phyloP scores from a whole-genome alignment of 768 basidiomycete genomes.

The Mycena floridula region DNA sequence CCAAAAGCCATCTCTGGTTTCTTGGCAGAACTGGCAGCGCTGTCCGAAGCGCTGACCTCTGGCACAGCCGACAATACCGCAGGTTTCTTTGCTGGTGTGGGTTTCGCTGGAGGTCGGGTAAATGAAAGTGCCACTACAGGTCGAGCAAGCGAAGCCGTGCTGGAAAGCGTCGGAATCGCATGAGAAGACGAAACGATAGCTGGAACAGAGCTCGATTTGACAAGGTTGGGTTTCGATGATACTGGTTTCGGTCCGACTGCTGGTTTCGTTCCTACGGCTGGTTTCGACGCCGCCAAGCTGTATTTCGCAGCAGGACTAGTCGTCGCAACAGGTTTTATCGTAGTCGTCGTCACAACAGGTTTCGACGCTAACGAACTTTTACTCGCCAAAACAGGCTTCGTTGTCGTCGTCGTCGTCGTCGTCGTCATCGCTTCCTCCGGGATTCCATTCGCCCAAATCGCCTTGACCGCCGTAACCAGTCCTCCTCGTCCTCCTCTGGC shows the following conservation, averaged over 20 bases:
- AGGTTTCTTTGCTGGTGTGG: conserved; percentile 7
- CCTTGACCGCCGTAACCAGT: conserved; percentile 63
- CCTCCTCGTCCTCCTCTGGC: conserved; percentile 76
- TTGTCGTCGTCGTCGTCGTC: neutral
- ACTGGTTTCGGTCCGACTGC: conserved; percentile 13
- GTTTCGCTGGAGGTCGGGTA: conserved; percentile 18
- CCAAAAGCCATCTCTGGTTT: conserved; percentile 59
- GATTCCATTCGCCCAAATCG: conserved; percentile 63
- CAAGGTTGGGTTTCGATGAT: conserved; percentile 22
- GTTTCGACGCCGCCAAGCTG: conserved; percentile 1
- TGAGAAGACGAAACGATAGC: conserved; percentile 67
- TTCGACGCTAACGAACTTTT: neutral
- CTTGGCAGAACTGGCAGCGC: conserved; percentile 1
- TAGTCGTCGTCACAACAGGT: neutral
- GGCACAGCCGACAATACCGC: conserved; percentile 10
- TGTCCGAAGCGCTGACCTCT: conserved; percentile 2
- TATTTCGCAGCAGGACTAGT: conserved; percentile 1
- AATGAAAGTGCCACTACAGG: conserved; percentile 15
- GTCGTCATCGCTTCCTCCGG: neutral
- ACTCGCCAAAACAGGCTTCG: neutral
- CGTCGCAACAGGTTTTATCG: neutral
- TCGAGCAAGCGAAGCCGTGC: conserved; percentile 70
- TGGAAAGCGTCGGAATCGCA: conserved; percentile 66
- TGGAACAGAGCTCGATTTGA: conserved; percentile 63
- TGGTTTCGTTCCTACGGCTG: conserved; percentile 6